phyloP scores from a whole-genome alignment of 306 rosid genomes.

The Lagenaria siceraria region DNA sequence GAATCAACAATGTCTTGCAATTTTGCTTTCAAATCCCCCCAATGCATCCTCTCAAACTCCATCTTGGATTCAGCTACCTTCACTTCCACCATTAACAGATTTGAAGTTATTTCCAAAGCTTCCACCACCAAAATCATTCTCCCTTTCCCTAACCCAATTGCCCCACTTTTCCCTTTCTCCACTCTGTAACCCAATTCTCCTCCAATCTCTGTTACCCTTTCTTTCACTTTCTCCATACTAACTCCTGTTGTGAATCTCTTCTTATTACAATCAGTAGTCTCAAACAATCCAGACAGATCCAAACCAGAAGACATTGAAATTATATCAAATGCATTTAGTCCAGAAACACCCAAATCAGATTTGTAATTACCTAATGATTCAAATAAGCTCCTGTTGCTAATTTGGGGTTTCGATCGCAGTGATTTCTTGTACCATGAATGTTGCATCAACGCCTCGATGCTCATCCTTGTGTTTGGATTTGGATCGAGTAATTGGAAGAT shows the following conservation, averaged over 20 bases:
- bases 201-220: slow-evolving; percentile 46
- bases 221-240: slow-evolving; percentile 30
- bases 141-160: slow-evolving; percentile 57
- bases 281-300: slow-evolving; percentile 65
- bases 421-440: slow-evolving; percentile 48
- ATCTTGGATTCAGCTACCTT: slow-evolving; percentile 42
- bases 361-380: slow-evolving; percentile 15
- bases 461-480: slow-evolving; percentile 45
- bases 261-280: slow-evolving; percentile 16
- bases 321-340: slow-evolving; percentile 76
- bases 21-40: slow-evolving; percentile 37
- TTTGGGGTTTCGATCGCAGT: slow-evolving; percentile 9
- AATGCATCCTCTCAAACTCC: slow-evolving; percentile 46
- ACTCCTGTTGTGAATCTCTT: slow-evolving; percentile 42
- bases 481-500: slow-evolving; percentile 63
- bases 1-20: slow-evolving; percentile 42
- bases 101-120: slow-evolving; percentile 31
- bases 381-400: background rate
- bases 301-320: slow-evolving; percentile 82
- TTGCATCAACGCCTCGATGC: slow-evolving; percentile 22
- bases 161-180: slow-evolving; percentile 50
- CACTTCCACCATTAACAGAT: slow-evolving; percentile 36
- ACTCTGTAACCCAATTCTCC: slow-evolving; percentile 41
- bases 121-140: slow-evolving; percentile 42
- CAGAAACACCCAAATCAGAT: slow-evolving; percentile 4